Base-by-base conservation (phyloP, 208 protist genomes). In the Leishmania tropica region DNA sequence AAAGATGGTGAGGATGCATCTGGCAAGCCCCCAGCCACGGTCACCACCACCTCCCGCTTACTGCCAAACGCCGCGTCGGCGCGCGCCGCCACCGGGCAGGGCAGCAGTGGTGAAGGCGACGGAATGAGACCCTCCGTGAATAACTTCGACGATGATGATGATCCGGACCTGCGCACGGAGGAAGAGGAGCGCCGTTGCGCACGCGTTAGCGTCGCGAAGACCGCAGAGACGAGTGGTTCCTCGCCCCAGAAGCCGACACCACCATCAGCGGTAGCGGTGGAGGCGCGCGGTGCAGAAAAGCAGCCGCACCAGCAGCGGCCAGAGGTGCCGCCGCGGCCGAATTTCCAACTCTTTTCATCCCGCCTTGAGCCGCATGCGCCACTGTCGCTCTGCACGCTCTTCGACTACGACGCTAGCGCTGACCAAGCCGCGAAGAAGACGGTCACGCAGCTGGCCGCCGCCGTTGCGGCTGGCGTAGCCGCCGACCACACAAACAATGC, bases 341-440 rank as follows among this genome's bases (percentile, higher is more conserved):
- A 80, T 31, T 89, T 89, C n/a, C 75, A 81, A 13, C 78, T 83
- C n/a, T 89, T 89, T 54, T 89, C 86, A 42, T 83, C 80, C 3
- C 86, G 83, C 1, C 80, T 89, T 37, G 86, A 89, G 81, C 86
- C 86, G 17, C 83, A 83, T 75, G 86, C 86, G 47, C 83, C 86
- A 37, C 51, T 85, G 37, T 84, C 83, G 10, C 78, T 89, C 51
- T 78, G 79, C 78, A 79, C 80, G 17, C 67, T 89, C 42, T 89
- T 87, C 72, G 80, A 87, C 17, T 78, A 83, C 58, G 86, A 85
- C 74, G 42, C 21, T 10, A 75, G 24, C 47, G 45, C 82, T 6
- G 77, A 85, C 13, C 45, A 74, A 24, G 71, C 70, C 11, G 64
- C 15, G 53, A 77, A 35, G 70, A 51, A 47, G 28, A 56, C 37